Evolutionary conservation across 1,284 basidiomycete genomes (phyloP), one percentile per base, ranked within the genome.

Genomic region (Apiotrichum laibachii): DNA sequence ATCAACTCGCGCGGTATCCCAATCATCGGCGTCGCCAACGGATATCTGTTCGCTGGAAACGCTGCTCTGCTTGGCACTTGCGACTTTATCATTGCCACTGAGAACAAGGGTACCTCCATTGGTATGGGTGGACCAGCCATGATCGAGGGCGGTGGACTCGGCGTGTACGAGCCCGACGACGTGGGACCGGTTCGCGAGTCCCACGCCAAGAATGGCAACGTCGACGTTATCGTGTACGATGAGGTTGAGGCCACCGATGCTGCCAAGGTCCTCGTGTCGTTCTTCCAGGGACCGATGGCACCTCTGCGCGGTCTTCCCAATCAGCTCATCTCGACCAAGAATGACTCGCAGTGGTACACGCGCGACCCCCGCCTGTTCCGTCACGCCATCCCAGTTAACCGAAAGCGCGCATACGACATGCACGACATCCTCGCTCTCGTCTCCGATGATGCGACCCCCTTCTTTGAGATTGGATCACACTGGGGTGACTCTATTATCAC

Each of bases 71-170:
- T 63, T 16, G 62, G 62, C 43, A 50, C 46, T 11, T 48, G 50
- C 10, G 59, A 63, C 59, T 53, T 63, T 21, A 63, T 63, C 56
- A 56, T 63, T 16, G 62, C 62, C 1, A 63, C 62, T 5, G 56
- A 56, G 43, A 46, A 56, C 39, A 53, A 43, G 19, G 59, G 59
- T 18, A 63, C 62, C 7, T 53, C 49, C 18, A 60, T 63, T 34
- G 62, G 62, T 15, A 63, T 63, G 62, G 62, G 62, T 13, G 62
- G 62, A 0, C 62, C 62, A 1, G 62, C 62, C 2, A 63, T 63
- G 62, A 61, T 63, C 37, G 62, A 60, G 51, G 62, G 62, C 26
- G 62, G 62, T 12, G 59, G 59, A 4, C 59, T 63, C 9, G 62
- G 59, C 22, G 53, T 49, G 15, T 40, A 50, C 50, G 50, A 50